Base-by-base conservation (phyloP, 2,329 filamentous ascomycete genomes). In the Phyllosticta paracitricarpa region DNA sequence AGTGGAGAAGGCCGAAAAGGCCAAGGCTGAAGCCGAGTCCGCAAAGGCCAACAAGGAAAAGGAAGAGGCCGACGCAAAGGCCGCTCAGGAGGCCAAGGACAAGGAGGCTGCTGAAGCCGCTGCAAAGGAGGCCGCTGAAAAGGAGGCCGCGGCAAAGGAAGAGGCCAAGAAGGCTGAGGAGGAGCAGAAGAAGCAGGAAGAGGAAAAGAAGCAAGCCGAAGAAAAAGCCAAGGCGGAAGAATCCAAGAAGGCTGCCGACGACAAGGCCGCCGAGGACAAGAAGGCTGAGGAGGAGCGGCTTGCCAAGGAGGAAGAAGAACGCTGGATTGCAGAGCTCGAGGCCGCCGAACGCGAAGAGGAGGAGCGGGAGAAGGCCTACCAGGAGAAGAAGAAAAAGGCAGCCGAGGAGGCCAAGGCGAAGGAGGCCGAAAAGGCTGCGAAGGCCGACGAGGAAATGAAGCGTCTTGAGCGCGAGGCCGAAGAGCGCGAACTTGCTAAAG, bases 281-380 rank as follows among this genome's bases (percentile, higher is more conserved):
- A 63, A 64, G n/a, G 68, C 69, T 54, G 69, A 68, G 59, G 67
- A 70, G 61, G 73, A 73, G 67, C 67, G 70, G 69, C 71, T 65
- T 58, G 66, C 65, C 61, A 72, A 73, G 54, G 76, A 74, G 4
- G 78, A 79, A 61, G 77, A 79, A 9, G 73, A 78, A 63, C 68
- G 71, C 48, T 53, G 86, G 75, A 82, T 91, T 63, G 84, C 82
- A 22, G 88, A 91, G 73, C 78, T 79, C 77, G 78, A 80, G 64
- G 75, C 66, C 14, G 66, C 68, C n/a, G 74, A 76, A 65, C 68
- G 67, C 8, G 73, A 72, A 63, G 75, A 77, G 62, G 82, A 86
- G 64, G 88, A 90, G 71, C 81, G 82, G 22, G 88, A 88, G 75
- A 87, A 86, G 81, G 86, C 88, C 68, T 84, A 84, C 63, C 76